Percentiles rank a stretch among this genome's conserved stretches.
Evolutionary conservation across 192 early-diverging fungal genomes (phyloP).

Genomic region (Coemansia sp.): DNA sequence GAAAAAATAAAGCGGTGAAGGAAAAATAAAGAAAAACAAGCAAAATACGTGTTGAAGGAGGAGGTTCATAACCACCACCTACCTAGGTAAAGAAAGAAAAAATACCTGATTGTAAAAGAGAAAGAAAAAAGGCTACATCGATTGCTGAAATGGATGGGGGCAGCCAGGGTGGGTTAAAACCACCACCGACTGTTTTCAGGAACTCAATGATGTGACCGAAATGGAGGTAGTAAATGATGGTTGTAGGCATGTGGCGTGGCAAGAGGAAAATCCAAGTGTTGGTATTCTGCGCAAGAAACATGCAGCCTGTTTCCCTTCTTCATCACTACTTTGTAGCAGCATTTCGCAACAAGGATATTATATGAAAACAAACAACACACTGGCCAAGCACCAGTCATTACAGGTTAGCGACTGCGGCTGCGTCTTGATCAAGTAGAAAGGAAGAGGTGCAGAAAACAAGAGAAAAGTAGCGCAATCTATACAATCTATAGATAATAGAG

Average conservation of each 20-base stretch:
- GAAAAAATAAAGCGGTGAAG: background rate
- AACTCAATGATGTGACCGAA: conserved; percentile 4
- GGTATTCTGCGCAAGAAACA: background rate
- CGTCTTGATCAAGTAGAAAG: background rate
- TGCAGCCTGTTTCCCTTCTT: background rate
- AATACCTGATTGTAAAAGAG: conserved; percentile 4
- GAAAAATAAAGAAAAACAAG: background rate
- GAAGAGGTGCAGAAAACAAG: too few species aligned
- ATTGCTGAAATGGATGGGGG: conserved; percentile 1
- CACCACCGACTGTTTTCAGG: conserved; percentile 8
- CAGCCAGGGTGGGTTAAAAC: conserved; percentile 1
- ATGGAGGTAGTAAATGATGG: background rate
- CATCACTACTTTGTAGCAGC: background rate
- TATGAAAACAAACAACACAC: background rate
- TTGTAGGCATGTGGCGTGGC: conserved; percentile 2
- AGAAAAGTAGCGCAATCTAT: background rate
- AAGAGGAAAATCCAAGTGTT: background rate
- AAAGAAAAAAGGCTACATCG: background rate
- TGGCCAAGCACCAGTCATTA: background rate
- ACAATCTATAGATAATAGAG: background rate
- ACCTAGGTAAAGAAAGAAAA: background rate
- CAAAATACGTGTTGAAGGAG: background rate
- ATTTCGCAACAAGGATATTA: background rate
- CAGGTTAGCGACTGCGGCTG: background rate
- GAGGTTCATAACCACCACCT: conserved; percentile 1